Evolutionary conservation across 2,329 filamentous ascomycete species (phyloP).

Genomic region (Aschersonia sp.): DNA sequence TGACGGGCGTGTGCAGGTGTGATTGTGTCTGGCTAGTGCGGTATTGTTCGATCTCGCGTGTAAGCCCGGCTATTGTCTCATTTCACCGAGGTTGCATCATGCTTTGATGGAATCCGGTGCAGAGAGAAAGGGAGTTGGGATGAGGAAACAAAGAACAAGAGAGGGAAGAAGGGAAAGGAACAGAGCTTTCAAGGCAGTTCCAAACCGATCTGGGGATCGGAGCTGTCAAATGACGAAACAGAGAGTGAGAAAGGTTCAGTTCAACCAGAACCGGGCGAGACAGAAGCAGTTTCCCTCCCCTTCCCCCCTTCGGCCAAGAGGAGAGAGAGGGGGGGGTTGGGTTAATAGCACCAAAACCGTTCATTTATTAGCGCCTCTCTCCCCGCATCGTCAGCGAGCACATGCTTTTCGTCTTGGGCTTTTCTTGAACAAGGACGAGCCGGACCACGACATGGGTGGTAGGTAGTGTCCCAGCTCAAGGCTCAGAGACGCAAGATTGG

Average conservation of each 20-base stretch:
- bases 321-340: background rate
- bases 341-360: slow-evolving; percentile 1
- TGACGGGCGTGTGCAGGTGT: background rate
- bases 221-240: no score
- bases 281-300: no score
- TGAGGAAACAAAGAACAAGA: background rate
- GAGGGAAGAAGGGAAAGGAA: background rate
- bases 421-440: background rate
- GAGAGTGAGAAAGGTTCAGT: no score
- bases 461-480: background rate
- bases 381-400: slow-evolving; percentile 1
- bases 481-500: background rate
- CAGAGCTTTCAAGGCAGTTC: no score
- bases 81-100: background rate
- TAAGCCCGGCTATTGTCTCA: background rate
- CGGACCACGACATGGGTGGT: no score
- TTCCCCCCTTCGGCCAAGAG: background rate
- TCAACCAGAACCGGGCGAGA: no score
- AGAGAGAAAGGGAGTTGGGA: background rate
- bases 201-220: no score
- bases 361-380: background rate
- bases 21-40: background rate
- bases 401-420: background rate
- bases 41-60: background rate
- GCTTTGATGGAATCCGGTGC: no score